Evolutionary conservation across 257 asterid genomes (phyloP), one percentile per base, ranked within the genome.

Genomic region (Marsdenia floribunda): DNA sequence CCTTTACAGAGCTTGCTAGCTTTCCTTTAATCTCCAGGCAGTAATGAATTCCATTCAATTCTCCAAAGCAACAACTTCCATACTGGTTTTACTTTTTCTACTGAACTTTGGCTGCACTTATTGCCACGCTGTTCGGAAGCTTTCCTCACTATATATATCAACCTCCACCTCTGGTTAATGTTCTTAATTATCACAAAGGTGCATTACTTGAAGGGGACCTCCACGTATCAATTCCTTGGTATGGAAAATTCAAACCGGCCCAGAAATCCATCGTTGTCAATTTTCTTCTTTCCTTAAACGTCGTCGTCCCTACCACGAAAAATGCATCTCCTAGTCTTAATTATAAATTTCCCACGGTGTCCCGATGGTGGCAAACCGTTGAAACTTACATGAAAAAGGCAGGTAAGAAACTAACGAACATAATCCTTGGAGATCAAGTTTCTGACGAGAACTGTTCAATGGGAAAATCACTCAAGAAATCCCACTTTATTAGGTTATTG

Each of bases 301-400:
- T 29, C 33, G 33, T n/a, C 33, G 33, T 29, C 33, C 73, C 46
- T 12, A 18, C 53, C 1, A 40, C 15, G 2, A 75, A 63, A 69
- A 7, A 40, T 66, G 18, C 59, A 68, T 4, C 66, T 13, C 49
- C 24, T 29, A 29, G 33, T 29, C 33, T 29, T 29, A 29, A 29
- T 15, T 46, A 46, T 46, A 52, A 77, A n/a, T 16, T 54, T 3
- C 79, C 84, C 18, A 52, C 84, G 3, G 77, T 73, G 38, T 77
- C 80, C 19, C 54, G 61, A 0, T 83, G 87, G 87, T 83, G 87
- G 87, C 54, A 55, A n/a, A 83, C 72, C 18, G 35, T 80, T 47
- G 77, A 64, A n/a, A 67, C 6, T 9, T 80, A 83, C 53, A 40
- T 82, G 33, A 57, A 70, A 26, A 82, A 69, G 19, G 81, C 75